phyloP scores from a whole-genome alignment of 2,329 filamentous ascomycete species.

The Coniochaeta sp. region DNA sequence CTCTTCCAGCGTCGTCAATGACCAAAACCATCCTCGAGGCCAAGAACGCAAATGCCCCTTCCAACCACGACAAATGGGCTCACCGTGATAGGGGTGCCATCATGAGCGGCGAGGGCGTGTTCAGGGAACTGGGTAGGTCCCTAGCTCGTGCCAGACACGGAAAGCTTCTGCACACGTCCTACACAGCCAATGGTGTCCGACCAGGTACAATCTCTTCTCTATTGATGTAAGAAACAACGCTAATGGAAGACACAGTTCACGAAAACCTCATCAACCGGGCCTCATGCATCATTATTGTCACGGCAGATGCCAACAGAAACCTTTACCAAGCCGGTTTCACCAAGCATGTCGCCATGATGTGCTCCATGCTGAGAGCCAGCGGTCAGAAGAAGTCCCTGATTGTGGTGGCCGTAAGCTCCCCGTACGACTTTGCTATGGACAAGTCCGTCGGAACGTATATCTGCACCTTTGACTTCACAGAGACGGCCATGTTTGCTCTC shows the following conservation, averaged over 20 bases:
- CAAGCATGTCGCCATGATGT: conserved; percentile 94
- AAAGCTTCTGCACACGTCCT: conserved; percentile 86
- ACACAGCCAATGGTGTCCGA: conserved; percentile 85
- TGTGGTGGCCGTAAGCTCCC: conserved; percentile 88
- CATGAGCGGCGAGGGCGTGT: conserved; percentile 90
- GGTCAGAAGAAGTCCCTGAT: conserved; percentile 84
- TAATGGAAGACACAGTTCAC: conserved; percentile 48
- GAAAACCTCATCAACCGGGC: conserved; percentile 87
- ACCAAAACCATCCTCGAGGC: conserved; percentile 61
- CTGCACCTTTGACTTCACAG: conserved; percentile 94
- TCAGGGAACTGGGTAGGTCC: conserved; percentile 79
- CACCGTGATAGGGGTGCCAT: conserved; percentile 56
- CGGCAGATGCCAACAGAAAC: conserved; percentile 89
- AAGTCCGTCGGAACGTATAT: conserved; percentile 84
- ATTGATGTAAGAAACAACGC: not conserved
- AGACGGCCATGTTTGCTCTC: conserved; percentile 78
- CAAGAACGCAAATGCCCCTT: conserved; percentile 27
- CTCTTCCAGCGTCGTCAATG: conserved; percentile 80
- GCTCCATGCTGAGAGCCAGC: conserved; percentile 68
- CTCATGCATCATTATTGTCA: conserved; percentile 81
- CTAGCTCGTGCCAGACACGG: conserved; percentile 81
- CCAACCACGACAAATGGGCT: conserved; percentile 45
- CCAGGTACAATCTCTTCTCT: conserved; percentile 40
- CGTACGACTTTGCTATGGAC: conserved; percentile 95
- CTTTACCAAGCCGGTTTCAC: conserved; percentile 91